phyloP scores from a whole-genome alignment of 139 green algal species.

The Edaphochlamys debaryana region DNA sequence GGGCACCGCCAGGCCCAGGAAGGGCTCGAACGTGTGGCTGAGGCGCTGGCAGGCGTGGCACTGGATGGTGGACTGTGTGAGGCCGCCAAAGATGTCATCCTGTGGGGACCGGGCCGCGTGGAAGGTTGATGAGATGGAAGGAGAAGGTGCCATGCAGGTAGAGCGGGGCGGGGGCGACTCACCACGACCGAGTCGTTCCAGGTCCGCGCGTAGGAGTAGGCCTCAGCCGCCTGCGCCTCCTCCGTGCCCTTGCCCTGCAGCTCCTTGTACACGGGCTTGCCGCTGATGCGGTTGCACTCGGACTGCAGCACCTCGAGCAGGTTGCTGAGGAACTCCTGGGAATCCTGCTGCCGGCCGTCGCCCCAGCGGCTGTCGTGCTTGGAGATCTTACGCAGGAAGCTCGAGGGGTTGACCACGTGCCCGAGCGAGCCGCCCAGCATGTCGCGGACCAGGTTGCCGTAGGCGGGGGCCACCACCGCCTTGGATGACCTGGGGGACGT shows the following conservation, averaged over 20 bases:
- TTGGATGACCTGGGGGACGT: slow-evolving; percentile 35
- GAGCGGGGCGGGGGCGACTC: no score
- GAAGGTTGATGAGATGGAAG: no score
- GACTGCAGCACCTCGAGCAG: slow-evolving; percentile 68
- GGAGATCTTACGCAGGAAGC: slow-evolving; percentile 58
- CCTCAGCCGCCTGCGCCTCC: slow-evolving; percentile 73
- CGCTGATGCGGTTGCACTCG: slow-evolving; percentile 64
- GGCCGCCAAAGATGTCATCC: slow-evolving; percentile 83
- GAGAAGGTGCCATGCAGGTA: no score
- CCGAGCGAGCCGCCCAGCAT: slow-evolving; percentile 46
- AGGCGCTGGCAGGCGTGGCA: slow-evolving; percentile 67
- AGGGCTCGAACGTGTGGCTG: slow-evolving; percentile 83
- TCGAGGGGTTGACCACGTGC: slow-evolving; percentile 29
- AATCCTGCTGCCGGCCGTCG: slow-evolving; percentile 76
- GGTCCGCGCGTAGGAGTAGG: slow-evolving; percentile 63
- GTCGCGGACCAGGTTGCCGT: slow-evolving; percentile 50
- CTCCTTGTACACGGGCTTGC: slow-evolving; percentile 59
- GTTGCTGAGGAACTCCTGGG: slow-evolving; percentile 74
- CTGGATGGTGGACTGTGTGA: slow-evolving; percentile 81
- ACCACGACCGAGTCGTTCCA: slow-evolving; percentile 74
- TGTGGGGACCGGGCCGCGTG: no score
- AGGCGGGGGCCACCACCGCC: slow-evolving; percentile 57
- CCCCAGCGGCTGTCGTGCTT: slow-evolving; percentile 62
- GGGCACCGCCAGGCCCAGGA: slow-evolving; percentile 81
- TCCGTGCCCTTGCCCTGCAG: slow-evolving; percentile 66